phyloP scores from a whole-genome alignment of 2,329 filamentous ascomycete genomes.

The Fusarium succisae region DNA sequence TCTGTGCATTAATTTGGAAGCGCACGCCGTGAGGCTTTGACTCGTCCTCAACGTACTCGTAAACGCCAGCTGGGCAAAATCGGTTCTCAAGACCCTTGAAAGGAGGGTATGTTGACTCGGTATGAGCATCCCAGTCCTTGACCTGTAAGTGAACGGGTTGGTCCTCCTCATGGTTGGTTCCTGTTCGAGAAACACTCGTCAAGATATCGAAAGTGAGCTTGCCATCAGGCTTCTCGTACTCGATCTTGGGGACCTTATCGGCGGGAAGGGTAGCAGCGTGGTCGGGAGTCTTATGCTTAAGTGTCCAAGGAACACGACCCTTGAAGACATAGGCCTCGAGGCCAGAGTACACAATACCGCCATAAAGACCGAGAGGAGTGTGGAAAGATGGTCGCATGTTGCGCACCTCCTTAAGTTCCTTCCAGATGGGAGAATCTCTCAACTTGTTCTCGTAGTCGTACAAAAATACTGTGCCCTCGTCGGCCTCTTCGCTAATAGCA shows the following conservation, averaged over 20 bases:
- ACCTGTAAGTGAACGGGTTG: conserved; percentile 97
- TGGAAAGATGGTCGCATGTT: conserved; percentile 99
- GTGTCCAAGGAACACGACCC: conserved; percentile 88
- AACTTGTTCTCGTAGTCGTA: conserved; percentile 94
- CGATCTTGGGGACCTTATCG: conserved; percentile 84
- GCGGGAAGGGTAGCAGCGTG: conserved; percentile 81
- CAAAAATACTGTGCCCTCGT: conserved; percentile 82
- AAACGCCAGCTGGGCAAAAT: conserved; percentile 97
- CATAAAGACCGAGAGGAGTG: conserved; percentile 84
- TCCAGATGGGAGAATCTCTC: conserved; percentile 88
- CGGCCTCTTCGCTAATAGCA: conserved; percentile 67
- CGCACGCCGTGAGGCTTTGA: conserved; percentile 87
- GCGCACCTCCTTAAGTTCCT: conserved; percentile 91
- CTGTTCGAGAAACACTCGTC: conserved; percentile 92
- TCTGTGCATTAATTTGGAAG: conserved; percentile 98
- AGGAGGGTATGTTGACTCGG: conserved; percentile 80
- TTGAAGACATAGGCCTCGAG: conserved; percentile 89
- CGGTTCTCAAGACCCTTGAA: conserved; percentile 95
- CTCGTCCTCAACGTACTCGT: conserved; percentile 96
- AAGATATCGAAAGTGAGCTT: conserved; percentile 96
- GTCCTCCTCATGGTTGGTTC: conserved; percentile 98
- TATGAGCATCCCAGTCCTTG: conserved; percentile 92
- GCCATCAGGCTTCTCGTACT: conserved; percentile 96
- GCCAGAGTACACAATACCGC: conserved; percentile 91
- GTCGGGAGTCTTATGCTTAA: conserved; percentile 85